Conservation (phyloP, 192 early-diverging fungal species). For the Pilaira anomala region DNA sequence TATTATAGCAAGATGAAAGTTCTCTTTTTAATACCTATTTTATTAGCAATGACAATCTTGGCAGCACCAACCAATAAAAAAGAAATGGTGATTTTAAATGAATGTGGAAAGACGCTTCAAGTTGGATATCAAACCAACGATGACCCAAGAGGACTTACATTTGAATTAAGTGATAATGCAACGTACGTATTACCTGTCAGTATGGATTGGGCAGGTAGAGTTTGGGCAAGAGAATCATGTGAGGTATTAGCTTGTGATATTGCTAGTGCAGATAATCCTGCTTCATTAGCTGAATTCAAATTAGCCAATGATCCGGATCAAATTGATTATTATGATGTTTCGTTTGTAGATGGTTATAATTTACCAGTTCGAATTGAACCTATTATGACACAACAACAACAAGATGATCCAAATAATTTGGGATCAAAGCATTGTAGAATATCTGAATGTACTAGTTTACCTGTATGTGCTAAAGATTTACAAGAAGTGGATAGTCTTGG, state of each 20-base stretch:
- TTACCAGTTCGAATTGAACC: conserved; percentile 28
- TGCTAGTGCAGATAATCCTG: conserved; percentile 22
- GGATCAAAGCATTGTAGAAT: conserved; percentile 5
- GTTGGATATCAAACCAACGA: conserved; percentile 9
- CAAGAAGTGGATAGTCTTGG: neutral
- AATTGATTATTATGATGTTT: conserved; percentile 36
- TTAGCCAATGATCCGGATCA: conserved; percentile 6
- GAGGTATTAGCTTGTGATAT: neutral
- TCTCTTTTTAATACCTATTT: neutral
- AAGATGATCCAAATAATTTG: too few relatives aligned
- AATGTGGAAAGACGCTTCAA: conserved; percentile 7
- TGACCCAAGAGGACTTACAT: neutral
- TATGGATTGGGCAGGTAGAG: conserved; percentile 9
- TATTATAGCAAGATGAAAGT: neutral
- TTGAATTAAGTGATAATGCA: neutral
- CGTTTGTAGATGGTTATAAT: conserved; percentile 36
- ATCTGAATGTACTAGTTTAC: conserved; percentile 3
- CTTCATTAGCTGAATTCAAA: conserved; percentile 32
- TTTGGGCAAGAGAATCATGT: conserved; percentile 22
- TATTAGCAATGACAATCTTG: neutral
- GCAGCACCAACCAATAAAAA: neutral
- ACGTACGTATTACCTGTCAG: neutral
- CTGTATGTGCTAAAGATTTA: conserved; percentile 21
- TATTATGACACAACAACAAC: too few relatives aligned
- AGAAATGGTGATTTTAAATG: conserved; percentile 8